phyloP scores from a whole-genome alignment of 2,329 filamentous ascomycete genomes.

The Kalaharituber pfeilii region DNA sequence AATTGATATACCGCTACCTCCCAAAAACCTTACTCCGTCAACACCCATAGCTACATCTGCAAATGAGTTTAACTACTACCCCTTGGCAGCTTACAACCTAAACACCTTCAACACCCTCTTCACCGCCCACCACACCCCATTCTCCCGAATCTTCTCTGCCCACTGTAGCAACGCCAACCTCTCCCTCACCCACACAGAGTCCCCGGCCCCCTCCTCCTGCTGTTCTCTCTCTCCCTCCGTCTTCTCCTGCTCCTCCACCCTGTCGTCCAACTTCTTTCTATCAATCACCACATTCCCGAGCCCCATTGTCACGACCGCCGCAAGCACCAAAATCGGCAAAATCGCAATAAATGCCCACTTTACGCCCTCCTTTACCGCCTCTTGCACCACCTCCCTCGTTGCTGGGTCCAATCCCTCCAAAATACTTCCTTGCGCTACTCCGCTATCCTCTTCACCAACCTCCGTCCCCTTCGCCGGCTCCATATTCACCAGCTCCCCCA shows the following conservation, averaged over 20 bases:
- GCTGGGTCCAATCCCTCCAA: neutral
- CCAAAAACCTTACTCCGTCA: no score
- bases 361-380: slow-evolving; percentile 38
- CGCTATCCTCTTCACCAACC: slow-evolving; percentile 25
- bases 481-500: slow-evolving; percentile 25
- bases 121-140: neutral
- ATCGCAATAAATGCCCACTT: slow-evolving; percentile 48
- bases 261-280: slow-evolving; percentile 22
- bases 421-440: slow-evolving; percentile 24
- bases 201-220: slow-evolving; percentile 30
- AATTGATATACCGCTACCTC: no score
- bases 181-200: slow-evolving; percentile 44
- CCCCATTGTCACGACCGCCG: slow-evolving; percentile 30
- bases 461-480: slow-evolving; percentile 24
- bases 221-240: slow-evolving; percentile 27
- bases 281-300: slow-evolving; percentile 38
- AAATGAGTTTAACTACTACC: no score
- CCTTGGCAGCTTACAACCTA: no score
- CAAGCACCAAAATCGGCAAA: slow-evolving; percentile 39
- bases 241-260: slow-evolving; percentile 11
- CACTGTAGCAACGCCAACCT: slow-evolving; percentile 63
- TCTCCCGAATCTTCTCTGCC: slow-evolving; percentile 32
- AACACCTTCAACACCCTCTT: neutral
- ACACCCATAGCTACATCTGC: no score
- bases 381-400: neutral